Base-by-base conservation (phyloP, 805 yeast species). In the Sugiyamaella marilandica region DNA sequence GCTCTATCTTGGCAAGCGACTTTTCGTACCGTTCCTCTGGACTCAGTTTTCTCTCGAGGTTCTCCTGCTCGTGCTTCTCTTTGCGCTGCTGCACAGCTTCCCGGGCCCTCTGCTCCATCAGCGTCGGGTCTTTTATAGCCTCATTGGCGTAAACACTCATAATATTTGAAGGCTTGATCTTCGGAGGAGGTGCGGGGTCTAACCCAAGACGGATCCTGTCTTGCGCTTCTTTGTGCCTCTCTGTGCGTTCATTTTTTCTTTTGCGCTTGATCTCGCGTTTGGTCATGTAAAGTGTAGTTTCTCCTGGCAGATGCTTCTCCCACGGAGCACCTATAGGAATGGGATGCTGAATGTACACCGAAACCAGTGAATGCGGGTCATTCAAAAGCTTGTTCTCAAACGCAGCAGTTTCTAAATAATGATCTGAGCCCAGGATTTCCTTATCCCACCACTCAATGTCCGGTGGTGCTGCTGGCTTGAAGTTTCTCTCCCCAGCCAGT, bases 381-480 rank as follows among this genome's bases (percentile, higher is more conserved):
- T 39, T 10, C 49, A 52, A 8, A 33, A 41, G 35, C 31, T 44
- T 29, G 36, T 49, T 2, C 9, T 16, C 52, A 55, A 19, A 57
- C 58, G 18, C 56, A 57, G 16, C 57, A 61, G 26, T 52, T 24
- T 14, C 52, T 14, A 33, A n/a, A 18, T 32, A 31, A 2, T 31
- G 13, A n/a, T 32, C 37, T 11, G 18, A 10, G 18, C 32, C 33
- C 13, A 45, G 19, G 33, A 29, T 57, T 11, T 60, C 59, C 50
- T 69, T 65, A 69, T 92, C 97, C 97, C 97, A 92, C 96, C 97
- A 89, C 66, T 90, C 97, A 1, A 83, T 68, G 1, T 53, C 55
- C 0, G 96, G 95, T 1, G 91, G 90, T 16, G 55, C 62, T 0
- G 62, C 65, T 0, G 71, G 70, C 49, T 70, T 66, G 61, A 76